Percentiles rank a stretch among this genome's conserved stretches.
These are phyloP conservation scores for Iris pallida DNA, from an alignment of 116 monocot genomes.

Conservation along the genomic window DNA sequence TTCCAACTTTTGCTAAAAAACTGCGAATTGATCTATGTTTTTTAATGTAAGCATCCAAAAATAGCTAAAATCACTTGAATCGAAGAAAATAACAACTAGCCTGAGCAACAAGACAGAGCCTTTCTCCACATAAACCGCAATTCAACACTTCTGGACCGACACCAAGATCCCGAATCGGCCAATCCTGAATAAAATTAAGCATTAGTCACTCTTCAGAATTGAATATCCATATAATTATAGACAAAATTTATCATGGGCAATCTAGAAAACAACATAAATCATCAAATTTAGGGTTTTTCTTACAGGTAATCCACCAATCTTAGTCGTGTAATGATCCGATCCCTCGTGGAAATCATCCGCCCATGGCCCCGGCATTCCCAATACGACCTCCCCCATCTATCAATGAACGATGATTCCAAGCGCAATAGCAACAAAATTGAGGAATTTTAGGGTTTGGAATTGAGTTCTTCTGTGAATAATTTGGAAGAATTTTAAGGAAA, in stretches of 20 bases:
- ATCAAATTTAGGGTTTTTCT: slow-evolving; percentile 1
- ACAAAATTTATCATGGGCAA: not conserved
- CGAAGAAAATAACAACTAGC: slow-evolving; percentile 15
- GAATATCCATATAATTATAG: not conserved
- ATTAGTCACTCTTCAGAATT: not conserved
- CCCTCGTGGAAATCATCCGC: slow-evolving; percentile 63
- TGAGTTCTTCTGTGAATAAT: no score
- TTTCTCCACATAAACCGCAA: slow-evolving; percentile 60
- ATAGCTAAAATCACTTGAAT: not conserved
- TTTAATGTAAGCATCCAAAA: no score
- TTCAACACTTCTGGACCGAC: slow-evolving; percentile 31
- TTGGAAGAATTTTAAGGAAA: no score
- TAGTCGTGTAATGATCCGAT: slow-evolving; percentile 81
- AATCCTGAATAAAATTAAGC: slow-evolving; percentile 45
- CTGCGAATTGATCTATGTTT: no score
- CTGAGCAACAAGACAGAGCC: slow-evolving; percentile 60
- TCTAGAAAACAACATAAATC: not conserved
- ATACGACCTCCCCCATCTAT: slow-evolving; percentile 45
- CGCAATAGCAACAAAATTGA: no score
- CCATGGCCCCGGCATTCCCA: slow-evolving; percentile 93
- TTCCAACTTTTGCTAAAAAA: no score
- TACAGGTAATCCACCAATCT: slow-evolving; percentile 90
- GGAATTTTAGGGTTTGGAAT: no score
- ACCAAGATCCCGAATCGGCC: slow-evolving; percentile 51
- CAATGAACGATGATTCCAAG: no score